These are phyloP conservation scores for Anacardium occidentale DNA, from an alignment of 345 rosid genomes.

Conservation along the genomic window DNA sequence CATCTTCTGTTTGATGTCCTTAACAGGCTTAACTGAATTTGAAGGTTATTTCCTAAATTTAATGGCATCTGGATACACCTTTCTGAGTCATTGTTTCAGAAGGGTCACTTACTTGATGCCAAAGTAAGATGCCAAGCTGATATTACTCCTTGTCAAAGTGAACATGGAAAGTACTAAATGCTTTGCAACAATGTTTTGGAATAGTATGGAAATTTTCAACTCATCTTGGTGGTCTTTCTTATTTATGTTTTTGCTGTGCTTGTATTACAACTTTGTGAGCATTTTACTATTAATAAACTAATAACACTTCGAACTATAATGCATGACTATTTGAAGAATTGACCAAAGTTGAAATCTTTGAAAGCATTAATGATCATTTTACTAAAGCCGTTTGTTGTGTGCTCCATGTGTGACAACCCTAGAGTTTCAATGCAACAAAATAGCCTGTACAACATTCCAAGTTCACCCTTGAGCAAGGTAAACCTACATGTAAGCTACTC, in stretches of 20 bases:
- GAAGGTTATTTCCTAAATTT: background rate
- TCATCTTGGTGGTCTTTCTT: constrained; percentile 12
- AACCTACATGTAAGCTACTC: too few species aligned
- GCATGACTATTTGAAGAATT: background rate
- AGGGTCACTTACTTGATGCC: constrained; percentile 86
- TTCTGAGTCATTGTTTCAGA: constrained; percentile 60
- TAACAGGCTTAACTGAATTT: background rate
- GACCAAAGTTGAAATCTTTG: background rate
- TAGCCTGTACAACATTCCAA: too few species aligned
- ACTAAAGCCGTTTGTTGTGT: background rate
- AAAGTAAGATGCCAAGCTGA: constrained; percentile 56
- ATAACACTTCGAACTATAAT: background rate
- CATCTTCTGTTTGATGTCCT: constrained; percentile 6
- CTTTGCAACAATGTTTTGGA: constrained; percentile 52
- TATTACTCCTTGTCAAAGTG: constrained; percentile 59
- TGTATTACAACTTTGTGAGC: background rate
- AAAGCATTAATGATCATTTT: background rate
- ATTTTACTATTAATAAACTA: background rate
- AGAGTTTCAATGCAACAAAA: too few species aligned
- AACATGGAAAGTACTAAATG: constrained; percentile 38
- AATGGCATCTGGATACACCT: constrained; percentile 83
- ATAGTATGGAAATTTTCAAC: background rate
- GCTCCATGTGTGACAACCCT: background rate
- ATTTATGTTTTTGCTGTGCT: background rate
- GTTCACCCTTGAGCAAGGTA: too few species aligned